Percentiles rank a stretch among this genome's conserved stretches.
Conservation (phyloP, 352 stramenopile genomes). For the Globisporangium lucens region DNA sequence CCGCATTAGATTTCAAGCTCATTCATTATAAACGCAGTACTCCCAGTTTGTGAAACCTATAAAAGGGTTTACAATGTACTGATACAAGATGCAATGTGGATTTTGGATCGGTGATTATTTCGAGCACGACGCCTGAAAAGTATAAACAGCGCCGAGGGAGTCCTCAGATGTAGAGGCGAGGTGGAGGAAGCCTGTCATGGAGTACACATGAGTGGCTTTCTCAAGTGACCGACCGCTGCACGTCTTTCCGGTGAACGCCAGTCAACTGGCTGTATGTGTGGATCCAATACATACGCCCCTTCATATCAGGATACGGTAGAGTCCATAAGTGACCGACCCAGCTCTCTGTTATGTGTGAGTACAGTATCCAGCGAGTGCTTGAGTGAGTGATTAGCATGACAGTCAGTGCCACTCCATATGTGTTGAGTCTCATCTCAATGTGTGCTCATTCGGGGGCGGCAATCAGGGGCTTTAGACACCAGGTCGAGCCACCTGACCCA, state of each 20-base stretch:
- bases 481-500: neutral
- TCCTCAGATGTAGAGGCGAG: conserved; percentile 4
- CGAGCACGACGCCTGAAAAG: neutral
- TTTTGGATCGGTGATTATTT: neutral
- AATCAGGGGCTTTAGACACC: neutral
- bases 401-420: neutral
- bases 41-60: neutral
- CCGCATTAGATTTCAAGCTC: neutral
- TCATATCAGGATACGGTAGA: no score
- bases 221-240: neutral
- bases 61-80: neutral
- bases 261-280: neutral
- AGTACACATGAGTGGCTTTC: neutral
- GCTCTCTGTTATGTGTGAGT: neutral
- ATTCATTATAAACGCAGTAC: neutral
- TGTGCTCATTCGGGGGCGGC: neutral
- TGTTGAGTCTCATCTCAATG: neutral
- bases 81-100: neutral
- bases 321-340: no score
- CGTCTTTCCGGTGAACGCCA: neutral
- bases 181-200: neutral
- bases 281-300: neutral
- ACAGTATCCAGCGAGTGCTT: neutral
- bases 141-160: neutral
- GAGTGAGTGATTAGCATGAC: neutral